Base-by-base conservation (phyloP, 306 rosid species). In the Sindora glabra region DNA sequence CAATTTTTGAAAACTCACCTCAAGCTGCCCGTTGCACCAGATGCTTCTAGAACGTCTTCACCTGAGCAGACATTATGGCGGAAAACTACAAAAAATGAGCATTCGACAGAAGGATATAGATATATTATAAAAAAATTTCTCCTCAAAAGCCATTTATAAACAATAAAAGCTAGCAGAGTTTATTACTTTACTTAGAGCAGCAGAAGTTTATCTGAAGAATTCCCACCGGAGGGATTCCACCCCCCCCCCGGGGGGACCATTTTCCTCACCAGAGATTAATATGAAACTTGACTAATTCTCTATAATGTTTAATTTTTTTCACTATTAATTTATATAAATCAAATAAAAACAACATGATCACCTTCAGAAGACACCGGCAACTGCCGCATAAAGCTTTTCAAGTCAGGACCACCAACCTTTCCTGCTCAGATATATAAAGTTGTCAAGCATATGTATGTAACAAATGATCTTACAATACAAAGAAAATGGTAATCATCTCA, bases 361-460 rank as follows among this genome's bases (percentile, higher is more conserved):
- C 96, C 97, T 86, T 92, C 77, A 2, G 92, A 80, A 72, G 79
- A 27, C 13, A 18, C 72, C 34, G 83, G 90, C 52, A 89, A 77
- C 72, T 92, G 99, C 73, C 34, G 86, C 45, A 92, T 74, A 66
- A 92, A 92, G 77, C 94, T 86, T 73, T 72, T 83, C 77, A 92
- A 74, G 71, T 92, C 94, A 29, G 96, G 90, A 58, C 89, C 90
- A 62, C 73, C 64, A 63, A 47, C 79, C 68, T 79, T 81, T 59
- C 74, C 96, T 88, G 65, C 15, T 44, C 0, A 62, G 18, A 53
- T 56, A 58, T n/a, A 45, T 54, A 49, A 41, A 51, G 67, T 17
- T 33, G 64, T 44, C 29, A 62, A 59, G 63, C 2, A 22, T 46
- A 29, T 11, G 48, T 14, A 42, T 5, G 48, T 45, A 65, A 53